Percentiles rank a stretch among this genome's conserved stretches.
Conservation (phyloP, 371 early-diverging fungal genomes). For the Nematocida major region DNA sequence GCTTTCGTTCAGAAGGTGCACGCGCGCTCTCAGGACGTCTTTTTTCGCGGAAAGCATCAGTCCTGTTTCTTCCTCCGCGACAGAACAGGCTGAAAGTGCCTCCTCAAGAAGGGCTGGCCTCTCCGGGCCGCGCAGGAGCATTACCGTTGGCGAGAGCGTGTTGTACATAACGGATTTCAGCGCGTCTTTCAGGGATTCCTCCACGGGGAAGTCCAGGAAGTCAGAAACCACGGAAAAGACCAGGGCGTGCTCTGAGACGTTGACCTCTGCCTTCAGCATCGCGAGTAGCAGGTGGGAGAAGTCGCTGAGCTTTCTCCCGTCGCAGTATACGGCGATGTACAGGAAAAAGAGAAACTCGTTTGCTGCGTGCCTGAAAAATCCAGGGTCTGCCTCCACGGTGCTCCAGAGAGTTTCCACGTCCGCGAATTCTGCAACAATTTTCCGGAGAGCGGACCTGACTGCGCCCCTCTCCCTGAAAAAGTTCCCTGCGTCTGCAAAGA, state of each 20-base stretch:
- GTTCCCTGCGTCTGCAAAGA: not conserved
- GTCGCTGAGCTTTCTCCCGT: too few species aligned
- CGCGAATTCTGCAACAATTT: too few species aligned
- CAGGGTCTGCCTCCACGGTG: too few species aligned
- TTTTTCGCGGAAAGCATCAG: not conserved
- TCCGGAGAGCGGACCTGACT: not conserved
- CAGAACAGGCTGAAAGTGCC: not conserved
- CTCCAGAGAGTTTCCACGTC: too few species aligned
- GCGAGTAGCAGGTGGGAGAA: too few species aligned
- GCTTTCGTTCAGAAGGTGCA: too few species aligned
- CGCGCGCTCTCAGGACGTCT: not conserved
- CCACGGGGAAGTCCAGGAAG: constrained; percentile 16
- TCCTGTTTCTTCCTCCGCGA: not conserved
- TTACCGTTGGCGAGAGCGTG: constrained; percentile 46
- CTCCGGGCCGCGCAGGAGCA: constrained; percentile 14
- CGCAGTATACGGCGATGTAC: too few species aligned
- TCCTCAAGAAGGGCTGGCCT: not conserved
- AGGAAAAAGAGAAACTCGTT: too few species aligned
- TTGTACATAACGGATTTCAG: constrained; percentile 23
- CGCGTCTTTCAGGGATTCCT: not conserved
- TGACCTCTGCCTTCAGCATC: too few species aligned
- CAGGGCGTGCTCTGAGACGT: too few species aligned
- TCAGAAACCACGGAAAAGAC: constrained; percentile 9
- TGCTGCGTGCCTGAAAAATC: too few species aligned
- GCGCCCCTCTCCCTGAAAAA: not conserved